phyloP scores from a whole-genome alignment of 805 yeast genomes.

The Pichia manshurica region DNA sequence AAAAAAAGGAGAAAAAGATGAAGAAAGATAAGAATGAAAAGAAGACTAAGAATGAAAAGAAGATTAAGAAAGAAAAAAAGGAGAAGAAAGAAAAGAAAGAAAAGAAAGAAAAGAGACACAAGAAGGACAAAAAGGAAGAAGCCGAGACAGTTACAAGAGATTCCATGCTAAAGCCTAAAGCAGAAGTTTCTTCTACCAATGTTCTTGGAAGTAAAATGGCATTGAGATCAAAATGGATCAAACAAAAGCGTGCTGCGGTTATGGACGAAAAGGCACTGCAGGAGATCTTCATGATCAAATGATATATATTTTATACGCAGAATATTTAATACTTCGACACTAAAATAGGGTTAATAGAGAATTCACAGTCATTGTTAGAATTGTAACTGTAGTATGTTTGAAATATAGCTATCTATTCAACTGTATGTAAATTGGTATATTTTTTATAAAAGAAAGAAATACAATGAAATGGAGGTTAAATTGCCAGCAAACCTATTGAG shows the following conservation, averaged over 20 bases:
- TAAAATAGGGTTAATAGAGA: no score
- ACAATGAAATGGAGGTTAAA: background rate
- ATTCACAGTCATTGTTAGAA: no score
- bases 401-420: no score
- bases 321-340: no score
- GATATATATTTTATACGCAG: background rate
- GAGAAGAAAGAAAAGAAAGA: conserved; percentile 15
- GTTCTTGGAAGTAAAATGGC: conserved; percentile 53
- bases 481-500: background rate
- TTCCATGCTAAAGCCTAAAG: conserved; percentile 38
- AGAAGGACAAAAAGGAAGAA: conserved; percentile 28
- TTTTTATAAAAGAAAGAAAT: background rate
- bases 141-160: conserved; percentile 34
- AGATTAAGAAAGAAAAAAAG: conserved; percentile 22
- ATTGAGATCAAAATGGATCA: conserved; percentile 81
- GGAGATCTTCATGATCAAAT: conserved; percentile 81
- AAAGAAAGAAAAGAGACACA: conserved; percentile 20
- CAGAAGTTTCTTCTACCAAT: conserved; percentile 21
- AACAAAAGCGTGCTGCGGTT: conserved; percentile 85
- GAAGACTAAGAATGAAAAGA: conserved; percentile 18
- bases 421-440: no score
- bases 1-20: conserved; percentile 29
- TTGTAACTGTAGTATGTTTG: no score
- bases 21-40: conserved; percentile 26
- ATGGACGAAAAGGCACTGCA: conserved; percentile 84